Evolutionary conservation across 805 yeast genomes (phyloP).

Genomic region (Suhomyces faveliae): DNA sequence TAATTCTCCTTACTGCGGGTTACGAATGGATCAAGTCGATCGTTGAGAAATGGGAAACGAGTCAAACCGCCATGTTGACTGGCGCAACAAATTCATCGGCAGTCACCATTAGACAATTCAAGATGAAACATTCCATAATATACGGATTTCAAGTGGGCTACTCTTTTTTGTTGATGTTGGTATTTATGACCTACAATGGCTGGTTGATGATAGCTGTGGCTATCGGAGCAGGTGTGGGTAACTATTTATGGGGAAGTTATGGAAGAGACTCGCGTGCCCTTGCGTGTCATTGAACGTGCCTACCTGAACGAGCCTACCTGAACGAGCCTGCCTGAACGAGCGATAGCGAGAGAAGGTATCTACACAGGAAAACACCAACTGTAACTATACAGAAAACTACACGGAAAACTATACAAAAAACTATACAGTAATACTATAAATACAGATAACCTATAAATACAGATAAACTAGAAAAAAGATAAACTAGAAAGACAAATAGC

Average conservation of each 20-base stretch:
- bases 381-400: too few relatives aligned
- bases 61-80: constrained; percentile 5
- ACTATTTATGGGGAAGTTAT: constrained; percentile 52
- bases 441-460: too few relatives aligned
- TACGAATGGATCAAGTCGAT: constrained; percentile 56
- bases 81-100: constrained; percentile 9
- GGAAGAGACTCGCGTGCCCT: constrained; percentile 18
- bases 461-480: too few relatives aligned
- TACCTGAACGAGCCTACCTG: too few relatives aligned
- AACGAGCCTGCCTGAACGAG: too few relatives aligned
- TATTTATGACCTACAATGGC: constrained; percentile 85
- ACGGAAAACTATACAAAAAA: too few relatives aligned
- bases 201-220: constrained; percentile 79
- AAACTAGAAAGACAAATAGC: too few relatives aligned
- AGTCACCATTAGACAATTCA: constrained; percentile 13
- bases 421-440: too few relatives aligned
- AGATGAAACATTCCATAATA: constrained; percentile 37
- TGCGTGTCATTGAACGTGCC: constrained; percentile 39
- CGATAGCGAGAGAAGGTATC: too few relatives aligned
- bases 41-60: constrained; percentile 28
- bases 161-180: constrained; percentile 71
- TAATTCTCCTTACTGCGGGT: constrained; percentile 49
- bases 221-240: constrained; percentile 69
- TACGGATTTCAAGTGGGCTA: constrained; percentile 70
- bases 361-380: too few relatives aligned